Conservation (phyloP, 1,284 basidiomycete species). For the Prillingera fragicola region DNA sequence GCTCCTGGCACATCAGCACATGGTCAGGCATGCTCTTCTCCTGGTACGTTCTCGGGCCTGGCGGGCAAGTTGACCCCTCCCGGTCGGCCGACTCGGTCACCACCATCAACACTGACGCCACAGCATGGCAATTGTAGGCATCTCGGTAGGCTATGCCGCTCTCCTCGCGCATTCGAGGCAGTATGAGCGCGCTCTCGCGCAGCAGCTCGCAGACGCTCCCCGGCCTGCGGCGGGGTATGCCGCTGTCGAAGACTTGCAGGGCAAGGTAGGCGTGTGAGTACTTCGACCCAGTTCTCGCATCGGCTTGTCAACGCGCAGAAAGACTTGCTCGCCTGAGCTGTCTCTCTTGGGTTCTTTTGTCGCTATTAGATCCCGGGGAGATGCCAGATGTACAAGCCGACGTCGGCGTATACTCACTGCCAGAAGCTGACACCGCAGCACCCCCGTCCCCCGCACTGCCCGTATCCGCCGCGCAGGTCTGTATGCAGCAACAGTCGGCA, state of each 20-base stretch:
- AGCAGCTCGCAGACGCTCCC: constrained; percentile 22
- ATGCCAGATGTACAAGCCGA: too few species aligned
- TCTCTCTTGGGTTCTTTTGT: constrained; percentile 1
- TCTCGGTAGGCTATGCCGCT: constrained; percentile 40
- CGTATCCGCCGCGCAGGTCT: constrained; percentile 32
- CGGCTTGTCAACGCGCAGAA: too few species aligned
- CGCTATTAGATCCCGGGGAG: too few species aligned
- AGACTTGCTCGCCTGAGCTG: not conserved
- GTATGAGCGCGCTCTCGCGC: constrained; percentile 33
- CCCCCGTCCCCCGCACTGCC: constrained; percentile 17
- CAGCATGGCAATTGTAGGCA: constrained; percentile 34
- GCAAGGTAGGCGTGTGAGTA: constrained; percentile 32
- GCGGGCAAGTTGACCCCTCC: not conserved
- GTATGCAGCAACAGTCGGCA: constrained; percentile 39
- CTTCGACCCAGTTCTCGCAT: too few species aligned
- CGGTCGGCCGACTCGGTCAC: not conserved
- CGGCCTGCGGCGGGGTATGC: constrained; percentile 21
- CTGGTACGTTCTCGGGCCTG: constrained; percentile 30
- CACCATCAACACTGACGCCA: not conserved
- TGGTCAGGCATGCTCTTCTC: constrained; percentile 40
- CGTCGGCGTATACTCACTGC: too few species aligned
- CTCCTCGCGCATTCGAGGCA: constrained; percentile 32
- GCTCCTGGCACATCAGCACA: constrained; percentile 43
- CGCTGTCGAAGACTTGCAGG: constrained; percentile 24
- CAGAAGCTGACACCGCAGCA: constrained; percentile 13